phyloP scores from a whole-genome alignment of 2,329 filamentous ascomycete species.

The Aspergillus clavatus region DNA sequence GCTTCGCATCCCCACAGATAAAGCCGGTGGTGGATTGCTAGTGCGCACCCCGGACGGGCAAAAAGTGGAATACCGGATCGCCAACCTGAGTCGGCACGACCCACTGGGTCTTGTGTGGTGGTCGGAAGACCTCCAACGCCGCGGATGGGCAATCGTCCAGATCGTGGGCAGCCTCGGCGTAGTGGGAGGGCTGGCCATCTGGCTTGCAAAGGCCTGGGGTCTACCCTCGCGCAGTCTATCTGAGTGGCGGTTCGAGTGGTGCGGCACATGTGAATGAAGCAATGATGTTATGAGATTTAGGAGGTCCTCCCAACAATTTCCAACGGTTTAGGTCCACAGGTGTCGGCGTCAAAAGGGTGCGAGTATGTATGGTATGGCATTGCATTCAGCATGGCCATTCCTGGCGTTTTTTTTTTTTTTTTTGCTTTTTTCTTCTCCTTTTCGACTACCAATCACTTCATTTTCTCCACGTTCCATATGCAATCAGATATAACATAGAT shows the following conservation, averaged over 20 bases:
- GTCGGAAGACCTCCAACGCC: slow-evolving; percentile 59
- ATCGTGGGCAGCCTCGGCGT: slow-evolving; percentile 69
- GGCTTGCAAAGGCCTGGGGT: slow-evolving; percentile 48
- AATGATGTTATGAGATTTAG: not conserved
- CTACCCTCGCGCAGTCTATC: slow-evolving; percentile 28
- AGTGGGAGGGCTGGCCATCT: slow-evolving; percentile 66
- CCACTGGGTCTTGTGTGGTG: slow-evolving; percentile 73
- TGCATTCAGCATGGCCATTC: too few species aligned
- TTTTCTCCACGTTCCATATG: too few species aligned
- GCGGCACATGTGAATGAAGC: slow-evolving; percentile 11
- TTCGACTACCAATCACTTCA: too few species aligned
- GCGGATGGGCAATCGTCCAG: slow-evolving; percentile 65
- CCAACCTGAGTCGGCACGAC: slow-evolving; percentile 57
- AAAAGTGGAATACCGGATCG: slow-evolving; percentile 30
- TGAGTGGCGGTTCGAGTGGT: slow-evolving; percentile 29
- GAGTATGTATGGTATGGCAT: too few species aligned
- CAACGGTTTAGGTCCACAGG: too few species aligned
- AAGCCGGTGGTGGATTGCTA: slow-evolving; percentile 19
- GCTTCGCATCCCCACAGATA: slow-evolving; percentile 22
- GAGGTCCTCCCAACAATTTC: not conserved
- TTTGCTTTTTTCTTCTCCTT: too few species aligned
- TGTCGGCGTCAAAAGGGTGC: too few species aligned
- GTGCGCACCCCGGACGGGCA: slow-evolving; percentile 22
- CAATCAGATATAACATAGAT: too few species aligned
- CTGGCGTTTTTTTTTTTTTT: too few species aligned